Percentiles rank a stretch among this genome's conserved stretches.
Evolutionary conservation across 169 alveolate species (phyloP).

Genomic region (Perkinsus chesapeaki): DNA sequence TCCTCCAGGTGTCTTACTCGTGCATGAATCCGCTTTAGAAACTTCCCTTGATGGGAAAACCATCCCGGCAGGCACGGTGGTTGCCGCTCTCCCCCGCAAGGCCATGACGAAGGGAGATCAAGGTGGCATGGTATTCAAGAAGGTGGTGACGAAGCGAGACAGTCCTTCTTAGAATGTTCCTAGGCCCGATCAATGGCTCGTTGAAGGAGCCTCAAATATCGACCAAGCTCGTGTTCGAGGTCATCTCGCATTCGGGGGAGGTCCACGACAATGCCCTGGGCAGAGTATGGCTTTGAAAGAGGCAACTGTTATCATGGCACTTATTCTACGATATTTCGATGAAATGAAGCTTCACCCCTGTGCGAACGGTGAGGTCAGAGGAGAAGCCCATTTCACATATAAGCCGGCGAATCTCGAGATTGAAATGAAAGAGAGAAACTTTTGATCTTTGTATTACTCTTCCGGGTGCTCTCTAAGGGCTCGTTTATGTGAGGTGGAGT

Average conservation of each 20-base stretch:
- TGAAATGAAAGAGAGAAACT: no score
- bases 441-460: no score
- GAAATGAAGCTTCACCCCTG: neutral
- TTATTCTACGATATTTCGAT: neutral
- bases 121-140: neutral
- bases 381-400: neutral
- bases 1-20: neutral
- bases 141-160: no score
- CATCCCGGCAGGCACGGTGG: neutral
- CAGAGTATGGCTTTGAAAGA: neutral
- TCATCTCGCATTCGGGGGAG: neutral
- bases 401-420: neutral
- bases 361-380: neutral
- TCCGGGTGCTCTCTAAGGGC: no score
- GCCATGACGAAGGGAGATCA: neutral
- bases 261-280: neutral
- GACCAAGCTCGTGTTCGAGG: neutral
- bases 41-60: neutral
- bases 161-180: no score
- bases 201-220: neutral
- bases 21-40: neutral
- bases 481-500: no score
- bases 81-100: neutral
- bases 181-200: neutral
- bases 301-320: neutral